Percentiles rank a stretch among this genome's conserved stretches.
Conservation (phyloP, 2,329 filamentous ascomycete genomes). For the Calycina marina region DNA sequence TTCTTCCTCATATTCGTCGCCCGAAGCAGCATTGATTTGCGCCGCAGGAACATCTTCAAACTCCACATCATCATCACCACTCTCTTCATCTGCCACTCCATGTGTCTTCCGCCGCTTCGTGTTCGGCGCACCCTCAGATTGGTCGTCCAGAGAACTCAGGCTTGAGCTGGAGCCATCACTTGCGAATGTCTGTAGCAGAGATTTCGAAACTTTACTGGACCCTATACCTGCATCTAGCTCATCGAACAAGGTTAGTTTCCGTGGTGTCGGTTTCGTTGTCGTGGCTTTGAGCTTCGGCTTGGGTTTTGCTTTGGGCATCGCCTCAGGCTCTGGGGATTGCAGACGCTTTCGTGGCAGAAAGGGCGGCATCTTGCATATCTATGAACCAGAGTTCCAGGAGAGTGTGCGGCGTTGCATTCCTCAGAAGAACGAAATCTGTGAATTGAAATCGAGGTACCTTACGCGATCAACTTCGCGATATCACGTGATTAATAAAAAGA, state of each 20-base stretch:
- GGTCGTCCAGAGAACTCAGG: too few species aligned
- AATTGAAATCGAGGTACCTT: background rate
- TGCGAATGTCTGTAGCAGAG: too few species aligned
- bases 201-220: slow-evolving; percentile 22
- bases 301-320: slow-evolving; percentile 12
- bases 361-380: slow-evolving; percentile 50
- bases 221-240: slow-evolving; percentile 35
- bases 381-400: background rate
- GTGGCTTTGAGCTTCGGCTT: slow-evolving; percentile 15
- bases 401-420: too few species aligned
- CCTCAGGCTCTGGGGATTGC: slow-evolving; percentile 31
- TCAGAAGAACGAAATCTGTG: background rate
- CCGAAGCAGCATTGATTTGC: slow-evolving; percentile 26
- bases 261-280: slow-evolving; percentile 19
- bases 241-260: slow-evolving; percentile 46
- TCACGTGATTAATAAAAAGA: too few species aligned
- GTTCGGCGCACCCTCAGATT: too few species aligned
- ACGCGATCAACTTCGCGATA: too few species aligned
- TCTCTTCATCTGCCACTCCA: too few species aligned
- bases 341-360: slow-evolving; percentile 52
- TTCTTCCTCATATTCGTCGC: slow-evolving; percentile 42
- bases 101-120: too few species aligned
- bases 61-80: slow-evolving; percentile 30
- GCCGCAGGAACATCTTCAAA: slow-evolving; percentile 35
- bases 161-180: too few species aligned